These are phyloP conservation scores for Penicillium sp. DNA, from an alignment of 2,329 filamentous ascomycete species.

Conservation along the genomic window DNA sequence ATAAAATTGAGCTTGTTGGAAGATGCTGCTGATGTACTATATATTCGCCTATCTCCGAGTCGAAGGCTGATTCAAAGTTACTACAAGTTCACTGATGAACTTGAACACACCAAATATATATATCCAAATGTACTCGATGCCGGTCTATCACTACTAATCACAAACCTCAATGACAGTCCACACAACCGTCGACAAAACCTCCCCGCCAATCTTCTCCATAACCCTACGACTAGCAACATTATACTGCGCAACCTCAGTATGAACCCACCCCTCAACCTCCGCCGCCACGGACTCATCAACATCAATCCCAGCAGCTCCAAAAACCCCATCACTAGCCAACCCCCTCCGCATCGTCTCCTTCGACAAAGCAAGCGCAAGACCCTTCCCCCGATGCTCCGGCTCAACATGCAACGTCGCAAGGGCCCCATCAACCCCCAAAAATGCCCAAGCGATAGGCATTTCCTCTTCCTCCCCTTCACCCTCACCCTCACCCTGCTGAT, in stretches of 20 bases:
- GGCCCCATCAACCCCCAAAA: slow-evolving; percentile 43
- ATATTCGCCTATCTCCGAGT: too few relatives aligned
- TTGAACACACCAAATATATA: background rate
- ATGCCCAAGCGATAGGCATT: slow-evolving; percentile 46
- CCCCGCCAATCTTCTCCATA: slow-evolving; percentile 51
- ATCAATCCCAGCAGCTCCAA: slow-evolving; percentile 15
- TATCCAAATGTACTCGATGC: too few relatives aligned
- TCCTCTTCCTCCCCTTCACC: slow-evolving; percentile 17
- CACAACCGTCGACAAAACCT: slow-evolving; percentile 37
- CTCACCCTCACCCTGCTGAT: background rate
- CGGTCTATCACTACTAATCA: too few relatives aligned
- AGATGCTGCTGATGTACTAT: too few relatives aligned
- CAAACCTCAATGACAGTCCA: slow-evolving; percentile 45
- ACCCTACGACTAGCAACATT: slow-evolving; percentile 46
- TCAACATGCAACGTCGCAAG: slow-evolving; percentile 47
- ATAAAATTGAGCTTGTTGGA: too few relatives aligned
- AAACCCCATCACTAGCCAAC: slow-evolving; percentile 27
- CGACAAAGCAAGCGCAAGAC: slow-evolving; percentile 38
- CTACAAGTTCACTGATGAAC: too few relatives aligned
- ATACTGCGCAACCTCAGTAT: slow-evolving; percentile 41
- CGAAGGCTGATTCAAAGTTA: too few relatives aligned
- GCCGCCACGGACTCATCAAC: slow-evolving; percentile 11
- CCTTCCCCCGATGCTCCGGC: slow-evolving; percentile 44
- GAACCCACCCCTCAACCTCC: slow-evolving; percentile 33
- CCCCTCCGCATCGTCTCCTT: slow-evolving; percentile 38